phyloP scores from a whole-genome alignment of 495 filamentous ascomycete genomes.

The Penicillium silybi region DNA sequence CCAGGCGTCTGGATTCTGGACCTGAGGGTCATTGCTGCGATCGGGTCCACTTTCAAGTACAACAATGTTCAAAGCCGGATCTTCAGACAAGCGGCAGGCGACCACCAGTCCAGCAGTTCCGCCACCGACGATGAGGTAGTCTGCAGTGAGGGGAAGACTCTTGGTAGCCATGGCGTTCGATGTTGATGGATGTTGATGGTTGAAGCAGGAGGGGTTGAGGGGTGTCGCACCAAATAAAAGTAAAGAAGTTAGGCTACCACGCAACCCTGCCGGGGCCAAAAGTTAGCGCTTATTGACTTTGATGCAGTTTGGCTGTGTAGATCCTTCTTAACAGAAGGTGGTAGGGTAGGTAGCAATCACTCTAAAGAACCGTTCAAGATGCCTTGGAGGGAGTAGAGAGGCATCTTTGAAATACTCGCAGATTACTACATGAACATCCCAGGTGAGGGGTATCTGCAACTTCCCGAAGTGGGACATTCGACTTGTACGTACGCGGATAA shows the following conservation, averaged over 20 bases:
- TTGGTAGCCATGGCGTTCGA: background rate
- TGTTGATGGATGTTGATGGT: background rate
- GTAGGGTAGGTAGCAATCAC: background rate
- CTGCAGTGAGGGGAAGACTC: constrained; percentile 9
- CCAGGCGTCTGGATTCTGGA: constrained; percentile 41
- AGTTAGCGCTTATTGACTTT: background rate
- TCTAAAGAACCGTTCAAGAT: background rate
- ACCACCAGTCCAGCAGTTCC: constrained; percentile 48
- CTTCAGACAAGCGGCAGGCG: constrained; percentile 46
- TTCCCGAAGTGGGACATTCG: too few relatives aligned
- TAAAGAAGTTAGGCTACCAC: background rate
- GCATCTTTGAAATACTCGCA: too few relatives aligned
- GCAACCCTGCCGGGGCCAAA: background rate
- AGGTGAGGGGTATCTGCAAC: too few relatives aligned
- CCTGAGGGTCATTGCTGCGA: constrained; percentile 33
- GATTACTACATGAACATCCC: too few relatives aligned
- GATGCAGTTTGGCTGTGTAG: too few relatives aligned
- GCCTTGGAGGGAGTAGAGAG: too few relatives aligned
- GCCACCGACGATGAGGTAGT: constrained; percentile 39
- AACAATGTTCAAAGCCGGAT: constrained; percentile 36
- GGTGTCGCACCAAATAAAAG: background rate
- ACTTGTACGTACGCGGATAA: too few relatives aligned
- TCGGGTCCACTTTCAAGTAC: constrained; percentile 54
- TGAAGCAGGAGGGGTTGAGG: background rate
- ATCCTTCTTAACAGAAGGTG: background rate